A percentile compares a stretch with the other conserved stretches of the same genome.
Conservation (phyloP, 306 rosid genomes). For the Begonia masoniana region DNA sequence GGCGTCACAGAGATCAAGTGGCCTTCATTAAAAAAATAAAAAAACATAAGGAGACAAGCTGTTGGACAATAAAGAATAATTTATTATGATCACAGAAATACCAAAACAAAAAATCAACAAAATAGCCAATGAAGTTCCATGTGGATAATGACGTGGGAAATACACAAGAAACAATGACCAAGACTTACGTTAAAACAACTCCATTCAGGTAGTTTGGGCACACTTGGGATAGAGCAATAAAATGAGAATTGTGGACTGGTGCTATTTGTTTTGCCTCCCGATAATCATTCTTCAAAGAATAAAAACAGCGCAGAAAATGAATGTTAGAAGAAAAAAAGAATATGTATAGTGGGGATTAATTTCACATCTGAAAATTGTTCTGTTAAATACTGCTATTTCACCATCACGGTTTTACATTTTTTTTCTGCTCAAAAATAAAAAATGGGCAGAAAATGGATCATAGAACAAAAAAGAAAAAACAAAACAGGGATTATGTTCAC, state of each 20-base stretch:
- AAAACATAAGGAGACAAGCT: conserved; percentile 1
- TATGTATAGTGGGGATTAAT: not conserved
- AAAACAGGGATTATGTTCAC: too few relatives aligned
- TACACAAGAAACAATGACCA: not conserved
- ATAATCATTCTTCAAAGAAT: conserved; percentile 43
- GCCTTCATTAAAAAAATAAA: conserved; percentile 58
- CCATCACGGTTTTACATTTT: too few relatives aligned
- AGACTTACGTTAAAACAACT: conserved; percentile 68
- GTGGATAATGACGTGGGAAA: not conserved
- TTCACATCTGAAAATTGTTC: not conserved
- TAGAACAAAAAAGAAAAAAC: too few relatives aligned
- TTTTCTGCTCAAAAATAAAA: too few relatives aligned
- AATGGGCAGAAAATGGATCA: too few relatives aligned
- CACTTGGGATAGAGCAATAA: conserved; percentile 46
- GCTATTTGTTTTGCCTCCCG: conserved; percentile 61
- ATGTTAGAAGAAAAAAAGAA: conserved; percentile 3
- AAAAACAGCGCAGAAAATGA: conserved; percentile 7
- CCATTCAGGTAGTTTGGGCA: conserved; percentile 69
- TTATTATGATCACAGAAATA: conserved; percentile 2
- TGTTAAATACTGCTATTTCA: too few relatives aligned
- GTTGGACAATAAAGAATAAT: not conserved
- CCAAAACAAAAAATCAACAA: conserved; percentile 6
- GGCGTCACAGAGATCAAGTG: conserved; percentile 86
- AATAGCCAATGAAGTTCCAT: not conserved
- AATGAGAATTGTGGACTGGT: conserved; percentile 66